Evolutionary conservation across 306 rosid species (phyloP).

Genomic region (Quercus glauca): DNA sequence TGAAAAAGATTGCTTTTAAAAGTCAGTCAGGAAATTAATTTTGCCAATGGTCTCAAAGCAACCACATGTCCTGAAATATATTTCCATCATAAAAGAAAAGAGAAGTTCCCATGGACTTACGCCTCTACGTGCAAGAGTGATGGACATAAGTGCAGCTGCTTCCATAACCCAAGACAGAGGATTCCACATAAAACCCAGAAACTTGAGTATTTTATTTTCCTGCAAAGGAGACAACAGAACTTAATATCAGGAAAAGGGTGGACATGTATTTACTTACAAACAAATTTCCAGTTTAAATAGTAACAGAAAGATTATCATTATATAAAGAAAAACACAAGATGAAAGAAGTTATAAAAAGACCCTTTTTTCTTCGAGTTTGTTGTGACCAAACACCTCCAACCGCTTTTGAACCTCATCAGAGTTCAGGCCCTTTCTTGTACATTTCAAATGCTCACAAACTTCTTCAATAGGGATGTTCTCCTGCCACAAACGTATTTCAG

Average conservation of each 20-base stretch:
- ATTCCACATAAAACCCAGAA: conserved; percentile 85
- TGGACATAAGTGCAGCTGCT: conserved; percentile 79
- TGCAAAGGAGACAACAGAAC: neutral
- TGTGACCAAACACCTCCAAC: conserved; percentile 59
- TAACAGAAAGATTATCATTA: no score
- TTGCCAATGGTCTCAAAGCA: no score
- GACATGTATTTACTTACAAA: neutral
- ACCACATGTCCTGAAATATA: neutral
- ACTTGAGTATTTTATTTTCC: conserved; percentile 67
- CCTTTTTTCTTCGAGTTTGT: conserved; percentile 77
- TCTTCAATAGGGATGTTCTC: conserved; percentile 63
- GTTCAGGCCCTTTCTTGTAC: conserved; percentile 56
- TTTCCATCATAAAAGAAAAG: neutral
- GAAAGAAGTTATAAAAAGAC: conserved; percentile 24
- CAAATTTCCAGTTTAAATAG: no score
- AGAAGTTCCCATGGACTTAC: conserved; percentile 23
- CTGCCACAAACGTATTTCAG: conserved; percentile 38
- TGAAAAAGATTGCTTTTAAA: conserved; percentile 12
- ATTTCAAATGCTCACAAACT: conserved; percentile 60
- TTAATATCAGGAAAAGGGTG: neutral
- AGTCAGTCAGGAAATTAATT: no score
- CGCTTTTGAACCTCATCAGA: conserved; percentile 54
- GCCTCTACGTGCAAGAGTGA: conserved; percentile 60
- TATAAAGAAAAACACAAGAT: neutral
- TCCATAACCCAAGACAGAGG: conserved; percentile 88